A percentile compares a stretch with the other conserved stretches of the same genome.
Evolutionary conservation across 306 rosid species (phyloP).

Genomic region (Casuarina glauca): DNA sequence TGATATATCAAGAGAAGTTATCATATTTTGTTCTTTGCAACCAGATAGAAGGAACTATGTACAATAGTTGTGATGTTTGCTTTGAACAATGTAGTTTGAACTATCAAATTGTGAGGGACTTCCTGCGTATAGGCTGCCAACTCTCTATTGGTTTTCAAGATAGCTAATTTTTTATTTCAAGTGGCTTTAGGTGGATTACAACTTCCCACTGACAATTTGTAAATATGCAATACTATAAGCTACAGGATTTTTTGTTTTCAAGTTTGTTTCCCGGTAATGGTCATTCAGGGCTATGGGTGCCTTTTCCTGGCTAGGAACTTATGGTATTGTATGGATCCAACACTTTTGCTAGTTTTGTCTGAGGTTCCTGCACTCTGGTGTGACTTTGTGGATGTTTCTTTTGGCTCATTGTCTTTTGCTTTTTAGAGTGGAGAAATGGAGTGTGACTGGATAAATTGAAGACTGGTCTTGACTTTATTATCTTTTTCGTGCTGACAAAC

Average conservation of each 20-base stretch:
- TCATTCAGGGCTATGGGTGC: too few species aligned
- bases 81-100: neutral
- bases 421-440: neutral
- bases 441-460: neutral
- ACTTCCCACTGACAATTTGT: neutral
- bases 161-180: neutral
- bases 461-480: neutral
- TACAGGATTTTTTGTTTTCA: too few species aligned
- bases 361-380: too few species aligned
- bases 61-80: neutral
- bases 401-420: neutral
- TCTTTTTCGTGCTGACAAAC: conserved; percentile 5
- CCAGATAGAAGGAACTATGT: neutral
- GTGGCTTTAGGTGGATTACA: neutral
- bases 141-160: neutral
- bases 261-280: too few species aligned
- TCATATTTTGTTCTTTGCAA: neutral
- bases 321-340: too few species aligned
- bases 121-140: neutral
- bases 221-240: neutral
- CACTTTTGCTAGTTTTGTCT: too few species aligned
- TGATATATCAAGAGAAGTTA: neutral
- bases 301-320: too few species aligned
- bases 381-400: too few species aligned
- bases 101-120: neutral